Evolutionary conservation across 768 basidiomycete genomes (phyloP), one percentile per base, ranked within the genome.

Genomic region (Lyophyllum shimeji): DNA sequence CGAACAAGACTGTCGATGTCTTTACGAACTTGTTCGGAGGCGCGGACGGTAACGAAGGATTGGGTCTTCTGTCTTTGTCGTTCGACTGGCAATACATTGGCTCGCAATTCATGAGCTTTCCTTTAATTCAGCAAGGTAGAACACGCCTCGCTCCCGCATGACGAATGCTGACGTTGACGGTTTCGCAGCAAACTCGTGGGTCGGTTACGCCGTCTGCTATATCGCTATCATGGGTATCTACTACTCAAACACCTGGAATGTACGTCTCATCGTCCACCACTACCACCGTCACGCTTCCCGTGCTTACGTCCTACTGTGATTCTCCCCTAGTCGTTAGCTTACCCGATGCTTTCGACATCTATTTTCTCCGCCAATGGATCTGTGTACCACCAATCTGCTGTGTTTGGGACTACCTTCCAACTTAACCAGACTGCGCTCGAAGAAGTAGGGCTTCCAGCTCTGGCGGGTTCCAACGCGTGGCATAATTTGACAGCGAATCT

Each of bases 31-130:
- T 89, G 0, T 88, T 89, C 56, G 88, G 88, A 25, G 88, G 88
- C 5, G 71, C 80, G 2, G 75, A 81, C 33, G 85, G 79, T 25
- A 89, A 89, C 60, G 86, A 89, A 66, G 87, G 86, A 0, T 72
- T 89, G 39, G 86, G 87, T 0, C 62, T 88, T 18, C 53, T 83
- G 39, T 81, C 79, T 31, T 55, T 89, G 40, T 82, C 82, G n/a
- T 78, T 88, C 45, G 87, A 88, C 61, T 89, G 84, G 84, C 82
- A 85, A 57, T 84, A 84, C 59, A 82, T 86, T 58, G 78, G 78
- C 0, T 82, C 82, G 15, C 34, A 25, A n/a, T 79, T 63, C 53
- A 78, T 83, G 81, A 81, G 78, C 55, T 68, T 74, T 25, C 83
- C 84, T 9, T 60, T 86, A 3, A 70, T 78, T 18, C 82, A 83